Base-by-base conservation (phyloP, 306 rosid genomes). In the Dalbergia oliveri region DNA sequence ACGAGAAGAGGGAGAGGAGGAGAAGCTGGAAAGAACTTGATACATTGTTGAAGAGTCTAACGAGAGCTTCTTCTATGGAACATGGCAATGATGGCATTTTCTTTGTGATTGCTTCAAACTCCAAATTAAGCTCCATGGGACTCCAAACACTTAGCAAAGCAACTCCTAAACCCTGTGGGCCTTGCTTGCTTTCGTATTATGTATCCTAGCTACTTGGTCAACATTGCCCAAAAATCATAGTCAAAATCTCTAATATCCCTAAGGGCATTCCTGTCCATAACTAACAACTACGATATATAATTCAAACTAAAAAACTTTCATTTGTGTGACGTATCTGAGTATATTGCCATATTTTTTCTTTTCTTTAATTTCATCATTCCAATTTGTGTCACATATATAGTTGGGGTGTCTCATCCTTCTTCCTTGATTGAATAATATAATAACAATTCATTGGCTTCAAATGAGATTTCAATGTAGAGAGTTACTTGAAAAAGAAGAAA, bases 61-160 rank as follows among this genome's bases (percentile, higher is more conserved):
- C 66, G 41, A 95, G 91, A 88, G 89, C 92, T 89, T 93, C 95
- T 88, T 90, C 86, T 79, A 79, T 79, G 11, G 94, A 89, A 84
- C 90, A 93, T 90, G 41, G 41, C 41, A 37, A 37, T 37, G 41
- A 37, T 37, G 76, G 83, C 99, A 95, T 95, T 89, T 84, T 90
- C 69, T 81, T 64, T 69, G 81, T 44, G 67, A 54, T 54, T 16
- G 60, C 60, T 54, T 54, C 23, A 15, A 18, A 54, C 60, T 5
- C 81, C 86, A 86, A 88, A 88, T 75, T 59, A n/a, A 51, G 16
- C 49, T 56, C 34, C 41, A 18, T 11, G 60, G 77, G 71, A 78
- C 66, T 71, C 83, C 76, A 81, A 26, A 86, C 89, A 88, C 90
- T 70, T 78, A 81, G 81, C 82, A 81, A 81, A 86, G 88, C 58